Evolutionary conservation across 805 yeast genomes (phyloP).

Genomic region (Candida hispaniensis): DNA sequence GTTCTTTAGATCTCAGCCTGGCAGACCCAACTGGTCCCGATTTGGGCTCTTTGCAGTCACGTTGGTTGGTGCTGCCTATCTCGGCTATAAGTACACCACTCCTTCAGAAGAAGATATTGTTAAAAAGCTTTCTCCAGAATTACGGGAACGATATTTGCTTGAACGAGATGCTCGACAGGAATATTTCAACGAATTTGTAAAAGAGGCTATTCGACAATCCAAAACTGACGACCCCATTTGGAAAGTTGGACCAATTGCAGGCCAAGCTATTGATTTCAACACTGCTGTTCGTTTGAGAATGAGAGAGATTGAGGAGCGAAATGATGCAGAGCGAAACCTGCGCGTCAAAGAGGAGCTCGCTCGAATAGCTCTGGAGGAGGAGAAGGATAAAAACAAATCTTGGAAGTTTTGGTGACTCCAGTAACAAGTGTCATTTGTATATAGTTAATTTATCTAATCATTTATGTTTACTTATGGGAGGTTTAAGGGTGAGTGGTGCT

Average conservation of each 20-base stretch:
- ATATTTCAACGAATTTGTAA: constrained; percentile 13
- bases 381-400: constrained; percentile 14
- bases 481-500: no score
- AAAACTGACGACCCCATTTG: constrained; percentile 13
- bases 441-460: no score
- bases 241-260: constrained; percentile 15
- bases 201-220: constrained; percentile 14
- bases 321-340: constrained; percentile 9
- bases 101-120: constrained; percentile 15
- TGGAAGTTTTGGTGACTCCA: no score
- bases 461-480: no score
- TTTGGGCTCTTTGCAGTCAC: constrained; percentile 13
- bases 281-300: constrained; percentile 9
- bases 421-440: no score
- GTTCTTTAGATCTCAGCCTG: constrained; percentile 15
- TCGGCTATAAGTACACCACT: constrained; percentile 8
- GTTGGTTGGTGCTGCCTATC: constrained; percentile 4
- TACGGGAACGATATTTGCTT: constrained; percentile 14
- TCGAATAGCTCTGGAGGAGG: constrained; percentile 8
- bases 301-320: constrained; percentile 12
- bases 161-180: constrained; percentile 14
- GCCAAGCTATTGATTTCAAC: constrained; percentile 9
- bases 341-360: constrained; percentile 10
- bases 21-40: constrained; percentile 16
- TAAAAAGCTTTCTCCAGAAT: constrained; percentile 6